Evolutionary conservation across 2,329 filamentous ascomycete genomes (phyloP).

Genomic region (Colletotrichum australisinense): DNA sequence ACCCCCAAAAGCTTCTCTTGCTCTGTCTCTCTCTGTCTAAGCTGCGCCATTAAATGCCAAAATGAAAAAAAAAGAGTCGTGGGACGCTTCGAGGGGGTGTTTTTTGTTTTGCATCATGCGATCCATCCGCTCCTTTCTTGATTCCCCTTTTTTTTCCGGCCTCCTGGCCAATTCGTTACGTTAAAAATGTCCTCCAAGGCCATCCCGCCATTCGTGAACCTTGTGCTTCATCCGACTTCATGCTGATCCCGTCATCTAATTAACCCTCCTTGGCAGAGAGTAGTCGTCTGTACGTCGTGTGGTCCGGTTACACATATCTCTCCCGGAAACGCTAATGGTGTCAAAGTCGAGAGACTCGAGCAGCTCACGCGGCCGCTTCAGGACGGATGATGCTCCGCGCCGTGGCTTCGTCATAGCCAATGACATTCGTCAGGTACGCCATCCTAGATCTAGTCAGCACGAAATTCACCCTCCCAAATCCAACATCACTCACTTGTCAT

Average conservation of each 20-base stretch:
- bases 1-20: neutral
- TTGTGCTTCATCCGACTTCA: neutral
- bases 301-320: neutral
- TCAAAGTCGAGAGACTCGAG: neutral
- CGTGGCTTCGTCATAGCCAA: constrained; percentile 36
- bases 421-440: constrained; percentile 35
- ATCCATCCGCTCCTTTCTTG: constrained; percentile 24
- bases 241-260: constrained; percentile 8
- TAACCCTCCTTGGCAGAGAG: neutral
- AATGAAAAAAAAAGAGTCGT: constrained; percentile 8
- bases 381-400: constrained; percentile 32
- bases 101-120: neutral
- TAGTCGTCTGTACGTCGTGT: neutral
- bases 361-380: constrained; percentile 22
- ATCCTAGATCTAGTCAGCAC: constrained; percentile 20
- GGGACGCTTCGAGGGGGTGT: constrained; percentile 21
- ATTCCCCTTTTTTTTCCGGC: constrained; percentile 20
- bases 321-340: too few species aligned
- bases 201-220: constrained; percentile 15
- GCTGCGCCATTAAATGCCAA: constrained; percentile 34
- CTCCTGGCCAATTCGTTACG: constrained; percentile 12
- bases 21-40: constrained; percentile 15
- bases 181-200: neutral
- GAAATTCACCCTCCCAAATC: neutral
- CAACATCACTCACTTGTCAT: constrained; percentile 77